Base-by-base conservation (phyloP, 2,329 filamentous ascomycete genomes). In the Byssothecium circinans region DNA sequence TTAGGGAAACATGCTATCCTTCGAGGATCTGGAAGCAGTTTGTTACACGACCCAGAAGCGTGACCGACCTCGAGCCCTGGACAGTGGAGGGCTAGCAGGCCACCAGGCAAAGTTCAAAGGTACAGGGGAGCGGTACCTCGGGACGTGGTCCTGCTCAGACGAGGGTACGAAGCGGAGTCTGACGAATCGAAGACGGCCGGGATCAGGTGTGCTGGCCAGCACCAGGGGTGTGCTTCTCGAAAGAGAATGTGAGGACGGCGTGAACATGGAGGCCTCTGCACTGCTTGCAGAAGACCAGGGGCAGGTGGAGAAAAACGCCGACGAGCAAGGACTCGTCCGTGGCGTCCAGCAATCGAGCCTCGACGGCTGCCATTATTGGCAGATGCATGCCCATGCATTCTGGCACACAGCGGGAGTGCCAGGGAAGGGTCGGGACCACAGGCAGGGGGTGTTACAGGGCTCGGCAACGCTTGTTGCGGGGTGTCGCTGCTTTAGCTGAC, bases 381-480 rank as follows among this genome's bases (percentile, higher is more conserved):
- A 63, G 61, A 62, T 57, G 57, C 59, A 63, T 60, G 60, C 53
- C 57, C 58, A 56, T 55, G 36, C 20, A n/a, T 25, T 20, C 20
- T 27, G 60, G 60, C 61, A 61, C 44, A 45, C 56, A 63, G 63
- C 65, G 67, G 67, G 66, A 70, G 57, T 54, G 59, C 60, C 67
- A 68, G 66, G 69, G 66, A 63, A 64, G 64, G 54, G 62, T 60
- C 57, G 63, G 57, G 58, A 57, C 45, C 51, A 35, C 43, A 29
- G 47, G 49, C 64, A 64, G 58, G 64, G 64, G 6, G 54, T 63
- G 41, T 42, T 58, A 62, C 64, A 70, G 58, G 62, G 65, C 65
- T 72, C 68, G 67, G 69, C 69, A 71, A 71, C 68, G 68, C 67
- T 70, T 70, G 65, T 70, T 72, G 69, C 68, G 69, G 69, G 69